Evolutionary conservation across 805 yeast species (phyloP), one percentile per base, ranked within the genome.

Genomic region (Komagataella kurtzmanii): DNA sequence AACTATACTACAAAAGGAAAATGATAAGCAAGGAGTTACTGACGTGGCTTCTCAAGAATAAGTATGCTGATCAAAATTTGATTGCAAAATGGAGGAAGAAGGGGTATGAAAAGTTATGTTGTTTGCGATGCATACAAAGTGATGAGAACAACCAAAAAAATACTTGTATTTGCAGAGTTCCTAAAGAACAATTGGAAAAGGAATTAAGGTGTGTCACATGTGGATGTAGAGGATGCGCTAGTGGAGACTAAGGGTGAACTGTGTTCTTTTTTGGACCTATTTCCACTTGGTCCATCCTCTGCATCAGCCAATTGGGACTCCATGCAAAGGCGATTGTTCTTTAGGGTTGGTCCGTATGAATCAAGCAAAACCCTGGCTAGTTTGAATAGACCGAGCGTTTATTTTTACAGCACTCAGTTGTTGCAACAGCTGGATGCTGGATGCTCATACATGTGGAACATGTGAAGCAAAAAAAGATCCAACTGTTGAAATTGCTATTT

Each of bases 81-180:
- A 86, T 89, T 30, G 91, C 96, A 19, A 89, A 83, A 70, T 70
- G 73, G 73, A 63, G 63, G 51, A 70, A 69, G 50, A 64, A 61
- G 55, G 97, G 97, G 7, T 89, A 89, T 63, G 97, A 89, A 61
- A 77, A 83, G 52, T 67, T 89, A 48, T 89, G 97, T 61, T 89
- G 97, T 62, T 64, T 89, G 54, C 74, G 76, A 55, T 89, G 97
- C 62, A 87, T 89, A 40, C 79, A 78, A 59, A 73, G 73, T 24
- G 65, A 65, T 44, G 88, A 84, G 55, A 80, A 74, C 47, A 77
- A 77, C 57, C 85, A 82, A 58, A 79, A 79, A 4, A 75, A 79
- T 5, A 77, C 88, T 0, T 89, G 97, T 65, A 79, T 89, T 18
- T 89, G 97, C 61, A 68, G 97, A 52, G 96, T 89, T 2, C 96